phyloP scores from a whole-genome alignment of 2,329 filamentous ascomycete species.

The Alternaria sp. region DNA sequence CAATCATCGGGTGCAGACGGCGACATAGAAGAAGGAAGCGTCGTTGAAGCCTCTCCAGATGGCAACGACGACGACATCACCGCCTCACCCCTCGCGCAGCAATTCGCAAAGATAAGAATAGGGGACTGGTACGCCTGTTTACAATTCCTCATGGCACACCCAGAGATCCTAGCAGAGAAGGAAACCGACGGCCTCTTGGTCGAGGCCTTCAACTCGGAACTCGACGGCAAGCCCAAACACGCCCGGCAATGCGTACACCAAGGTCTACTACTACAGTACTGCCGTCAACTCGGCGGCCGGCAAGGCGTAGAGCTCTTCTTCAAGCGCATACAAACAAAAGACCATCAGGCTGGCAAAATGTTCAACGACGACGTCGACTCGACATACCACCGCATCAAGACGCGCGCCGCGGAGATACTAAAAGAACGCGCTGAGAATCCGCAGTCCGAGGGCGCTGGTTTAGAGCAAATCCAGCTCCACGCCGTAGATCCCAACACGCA shows the following conservation, averaged over 20 bases:
- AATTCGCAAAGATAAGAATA: constrained; percentile 80
- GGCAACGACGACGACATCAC: constrained; percentile 73
- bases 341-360: constrained; percentile 87
- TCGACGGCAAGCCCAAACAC: constrained; percentile 77
- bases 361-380: constrained; percentile 93
- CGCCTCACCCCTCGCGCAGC: constrained; percentile 77
- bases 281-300: constrained; percentile 83
- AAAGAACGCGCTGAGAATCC: constrained; percentile 63
- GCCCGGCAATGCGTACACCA: constrained; percentile 91
- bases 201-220: constrained; percentile 87
- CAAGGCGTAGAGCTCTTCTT: constrained; percentile 94
- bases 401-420: constrained; percentile 75
- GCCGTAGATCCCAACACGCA: constrained; percentile 92
- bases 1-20: constrained; percentile 68
- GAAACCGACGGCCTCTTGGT: constrained; percentile 92
- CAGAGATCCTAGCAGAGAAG: constrained; percentile 78
- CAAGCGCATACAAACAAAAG: constrained; percentile 88
- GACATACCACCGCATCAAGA: constrained; percentile 84
- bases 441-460: constrained; percentile 65
- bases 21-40: constrained; percentile 65
- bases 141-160: constrained; percentile 80
- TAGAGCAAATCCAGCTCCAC: constrained; percentile 97
- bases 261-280: constrained; percentile 91
- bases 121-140: constrained; percentile 77
- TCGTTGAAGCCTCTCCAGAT: constrained; percentile 39